A percentile compares a stretch with the other conserved stretches of the same genome.
phyloP scores from a whole-genome alignment of 805 yeast genomes.

The Nakazawaea wyomingensis region DNA sequence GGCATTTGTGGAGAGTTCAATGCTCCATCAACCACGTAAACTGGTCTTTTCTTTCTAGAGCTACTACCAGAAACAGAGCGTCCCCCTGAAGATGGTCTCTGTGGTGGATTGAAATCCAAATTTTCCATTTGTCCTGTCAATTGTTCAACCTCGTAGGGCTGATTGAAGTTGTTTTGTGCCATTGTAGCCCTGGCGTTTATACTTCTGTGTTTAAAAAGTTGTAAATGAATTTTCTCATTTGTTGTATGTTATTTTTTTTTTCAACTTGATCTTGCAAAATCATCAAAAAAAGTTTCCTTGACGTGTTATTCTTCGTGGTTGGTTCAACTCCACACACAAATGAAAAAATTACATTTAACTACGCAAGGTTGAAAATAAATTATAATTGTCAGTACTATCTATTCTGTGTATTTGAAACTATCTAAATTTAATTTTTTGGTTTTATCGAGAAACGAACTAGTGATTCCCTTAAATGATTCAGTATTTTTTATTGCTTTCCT shows the following conservation, averaged over 20 bases:
- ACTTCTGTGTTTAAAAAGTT: no score
- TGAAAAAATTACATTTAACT: no score
- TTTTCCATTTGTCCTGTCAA: constrained; percentile 1
- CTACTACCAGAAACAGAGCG: neutral
- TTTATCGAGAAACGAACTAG: neutral
- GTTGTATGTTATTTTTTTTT: neutral
- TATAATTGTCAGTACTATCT: neutral
- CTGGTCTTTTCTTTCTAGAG: constrained; percentile 10
- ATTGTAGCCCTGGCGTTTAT: no score
- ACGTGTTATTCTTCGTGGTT: constrained; percentile 6
- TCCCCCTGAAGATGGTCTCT: neutral
- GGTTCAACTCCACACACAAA: no score
- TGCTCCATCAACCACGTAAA: constrained; percentile 11
- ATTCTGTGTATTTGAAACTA: constrained; percentile 3
- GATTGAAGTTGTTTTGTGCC: constrained; percentile 1
- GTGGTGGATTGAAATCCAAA: neutral
- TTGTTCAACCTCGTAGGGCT: constrained; percentile 4
- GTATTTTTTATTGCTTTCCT: no score
- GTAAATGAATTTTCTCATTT: neutral
- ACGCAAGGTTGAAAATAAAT: no score
- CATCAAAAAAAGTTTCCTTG: no score
- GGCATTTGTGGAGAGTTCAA: constrained; percentile 1
- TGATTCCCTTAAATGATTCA: no score
- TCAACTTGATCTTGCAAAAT: no score
- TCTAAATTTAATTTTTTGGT: neutral